phyloP scores from a whole-genome alignment of 805 yeast species.

The Grigorovia humatica region DNA sequence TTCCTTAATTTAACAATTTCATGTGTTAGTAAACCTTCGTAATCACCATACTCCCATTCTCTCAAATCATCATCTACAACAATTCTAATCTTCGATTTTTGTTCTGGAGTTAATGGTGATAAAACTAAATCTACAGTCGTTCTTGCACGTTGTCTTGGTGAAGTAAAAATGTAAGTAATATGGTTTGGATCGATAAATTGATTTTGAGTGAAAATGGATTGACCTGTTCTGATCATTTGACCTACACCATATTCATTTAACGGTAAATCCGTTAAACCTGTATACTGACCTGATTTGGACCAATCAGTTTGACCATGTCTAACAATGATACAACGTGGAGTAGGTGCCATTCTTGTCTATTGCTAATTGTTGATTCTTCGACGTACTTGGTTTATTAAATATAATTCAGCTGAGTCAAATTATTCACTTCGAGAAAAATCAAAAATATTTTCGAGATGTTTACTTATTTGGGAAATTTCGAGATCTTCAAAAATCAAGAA shows the following conservation, averaged over 20 bases:
- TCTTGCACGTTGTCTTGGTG: conserved; percentile 75
- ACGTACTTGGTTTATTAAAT: not conserved
- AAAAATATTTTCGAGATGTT: not conserved
- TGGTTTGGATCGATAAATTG: conserved; percentile 53
- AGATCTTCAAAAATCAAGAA: not conserved
- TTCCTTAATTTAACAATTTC: conserved; percentile 56
- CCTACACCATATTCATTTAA: conserved; percentile 68
- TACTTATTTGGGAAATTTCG: not conserved
- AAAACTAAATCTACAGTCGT: conserved; percentile 62
- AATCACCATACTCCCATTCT: conserved; percentile 96
- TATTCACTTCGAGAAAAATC: not conserved
- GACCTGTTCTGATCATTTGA: conserved; percentile 69
- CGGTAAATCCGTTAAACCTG: conserved; percentile 74
- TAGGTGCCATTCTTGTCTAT: conserved; percentile 20
- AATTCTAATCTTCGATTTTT: conserved; percentile 34
- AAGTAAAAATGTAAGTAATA: conserved; percentile 56
- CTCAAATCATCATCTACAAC: conserved; percentile 58
- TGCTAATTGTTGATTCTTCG: not conserved
- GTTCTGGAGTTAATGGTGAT: conserved; percentile 36
- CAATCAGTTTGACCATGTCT: conserved; percentile 93
- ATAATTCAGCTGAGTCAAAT: not conserved
- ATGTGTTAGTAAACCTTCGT: conserved; percentile 70
- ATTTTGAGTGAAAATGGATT: conserved; percentile 48
- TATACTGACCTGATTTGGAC: conserved; percentile 90
- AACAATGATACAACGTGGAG: conserved; percentile 61